A percentile compares a stretch with the other conserved stretches of the same genome.
These are phyloP conservation scores for Linderniella brevidens DNA, from an alignment of 257 asterid species.

Conservation along the genomic window DNA sequence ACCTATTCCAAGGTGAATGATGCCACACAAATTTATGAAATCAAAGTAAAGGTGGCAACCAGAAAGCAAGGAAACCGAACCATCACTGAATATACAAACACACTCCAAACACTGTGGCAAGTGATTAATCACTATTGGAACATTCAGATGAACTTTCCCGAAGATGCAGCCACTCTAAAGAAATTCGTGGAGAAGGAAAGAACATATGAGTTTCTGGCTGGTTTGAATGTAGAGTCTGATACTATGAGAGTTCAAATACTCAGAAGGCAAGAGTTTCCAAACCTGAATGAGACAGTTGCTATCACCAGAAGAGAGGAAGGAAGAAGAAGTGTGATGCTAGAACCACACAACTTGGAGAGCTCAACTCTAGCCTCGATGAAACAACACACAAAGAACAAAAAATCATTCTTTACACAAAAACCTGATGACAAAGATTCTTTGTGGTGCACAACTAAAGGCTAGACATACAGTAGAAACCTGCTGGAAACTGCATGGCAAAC, in stretches of 20 bases:
- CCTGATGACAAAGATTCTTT: no score
- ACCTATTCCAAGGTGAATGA: background rate
- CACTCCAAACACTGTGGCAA: background rate
- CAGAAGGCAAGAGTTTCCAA: background rate
- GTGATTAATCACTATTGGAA: background rate
- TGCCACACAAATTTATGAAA: constrained; percentile 1
- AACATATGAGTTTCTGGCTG: background rate
- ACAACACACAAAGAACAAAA: no score
- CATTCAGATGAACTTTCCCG: background rate
- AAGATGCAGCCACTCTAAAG: background rate
- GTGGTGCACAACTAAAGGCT: no score
- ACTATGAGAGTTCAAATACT: background rate
- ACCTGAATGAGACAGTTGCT: background rate
- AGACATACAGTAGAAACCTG: no score
- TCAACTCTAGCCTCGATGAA: background rate
- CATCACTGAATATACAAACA: background rate
- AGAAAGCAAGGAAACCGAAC: constrained; percentile 3
- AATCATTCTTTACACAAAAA: background rate
- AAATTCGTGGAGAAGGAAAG: background rate
- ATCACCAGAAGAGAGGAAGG: background rate
- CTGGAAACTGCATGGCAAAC: no score
- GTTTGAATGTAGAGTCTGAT: background rate
- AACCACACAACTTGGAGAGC: background rate
- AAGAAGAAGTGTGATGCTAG: background rate
- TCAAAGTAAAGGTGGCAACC: background rate